These are phyloP conservation scores for Cryptosporidium xiaoi DNA, from an alignment of 169 alveolate species.

Conservation along the genomic window DNA sequence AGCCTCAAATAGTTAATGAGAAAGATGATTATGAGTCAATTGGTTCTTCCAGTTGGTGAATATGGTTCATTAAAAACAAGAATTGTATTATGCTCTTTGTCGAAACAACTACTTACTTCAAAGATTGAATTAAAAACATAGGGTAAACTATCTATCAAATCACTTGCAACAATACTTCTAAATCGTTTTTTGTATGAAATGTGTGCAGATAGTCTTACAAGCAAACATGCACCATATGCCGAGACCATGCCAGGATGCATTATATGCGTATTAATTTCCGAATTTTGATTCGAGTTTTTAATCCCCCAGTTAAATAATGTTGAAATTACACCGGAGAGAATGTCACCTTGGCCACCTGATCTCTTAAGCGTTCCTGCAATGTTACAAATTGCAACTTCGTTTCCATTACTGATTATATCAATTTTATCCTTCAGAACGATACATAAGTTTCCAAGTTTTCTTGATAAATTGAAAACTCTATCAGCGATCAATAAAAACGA, in stretches of 20 bases:
- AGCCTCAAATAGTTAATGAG: not conserved
- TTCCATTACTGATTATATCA: constrained; percentile 89
- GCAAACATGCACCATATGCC: constrained; percentile 74
- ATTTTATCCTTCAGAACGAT: constrained; percentile 83
- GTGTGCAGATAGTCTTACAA: constrained; percentile 74
- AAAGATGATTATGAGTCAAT: not conserved
- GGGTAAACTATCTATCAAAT: constrained; percentile 76
- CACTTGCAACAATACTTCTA: constrained; percentile 78
- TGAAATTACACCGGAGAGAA: constrained; percentile 82
- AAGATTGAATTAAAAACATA: constrained; percentile 67
- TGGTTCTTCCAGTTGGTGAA: not conserved
- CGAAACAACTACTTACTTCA: constrained; percentile 12
- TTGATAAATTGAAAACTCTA: constrained; percentile 39
- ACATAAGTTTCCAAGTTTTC: constrained; percentile 45
- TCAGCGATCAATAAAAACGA: constrained; percentile 1
- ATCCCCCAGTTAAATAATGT: constrained; percentile 78
- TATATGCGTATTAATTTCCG: not conserved
- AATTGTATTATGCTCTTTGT: constrained; percentile 1
- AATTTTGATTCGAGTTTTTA: not conserved
- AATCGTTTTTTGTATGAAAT: constrained; percentile 72
- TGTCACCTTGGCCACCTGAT: constrained; percentile 90
- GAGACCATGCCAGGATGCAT: constrained; percentile 74
- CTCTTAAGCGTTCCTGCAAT: constrained; percentile 84
- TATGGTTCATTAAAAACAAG: constrained; percentile 47
- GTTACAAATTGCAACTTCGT: constrained; percentile 80